Evolutionary conservation across 352 stramenopile genomes (phyloP).

Genomic region (Globisporangium abappressorium): DNA sequence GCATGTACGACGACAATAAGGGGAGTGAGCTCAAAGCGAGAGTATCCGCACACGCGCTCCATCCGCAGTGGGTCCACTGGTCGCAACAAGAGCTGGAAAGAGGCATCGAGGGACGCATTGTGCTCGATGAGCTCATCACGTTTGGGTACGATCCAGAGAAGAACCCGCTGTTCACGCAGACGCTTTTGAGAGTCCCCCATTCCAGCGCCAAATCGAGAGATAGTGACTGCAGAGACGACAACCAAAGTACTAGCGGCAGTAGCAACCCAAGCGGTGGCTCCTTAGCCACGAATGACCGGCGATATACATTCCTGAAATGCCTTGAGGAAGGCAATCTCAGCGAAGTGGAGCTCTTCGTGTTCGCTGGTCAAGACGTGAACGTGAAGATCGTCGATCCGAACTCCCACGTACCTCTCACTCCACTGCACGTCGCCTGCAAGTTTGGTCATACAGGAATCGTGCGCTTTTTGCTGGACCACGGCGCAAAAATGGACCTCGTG

Average conservation of each 20-base stretch:
- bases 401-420: constrained; percentile 35
- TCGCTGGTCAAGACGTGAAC: constrained; percentile 61
- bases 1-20: constrained; percentile 34
- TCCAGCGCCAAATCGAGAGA: constrained; percentile 4
- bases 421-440: constrained; percentile 58
- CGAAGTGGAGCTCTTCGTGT: constrained; percentile 66
- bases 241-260: not conserved
- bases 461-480: constrained; percentile 44
- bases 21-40: constrained; percentile 8
- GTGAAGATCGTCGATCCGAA: constrained; percentile 28
- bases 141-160: constrained; percentile 51
- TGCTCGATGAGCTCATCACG: constrained; percentile 47
- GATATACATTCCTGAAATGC: constrained; percentile 49
- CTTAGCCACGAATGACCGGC: constrained; percentile 8
- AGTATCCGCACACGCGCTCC: constrained; percentile 25
- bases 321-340: constrained; percentile 39
- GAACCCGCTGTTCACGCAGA: constrained; percentile 55
- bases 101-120: constrained; percentile 56
- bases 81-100: constrained; percentile 53
- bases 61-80: constrained; percentile 68
- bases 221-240: constrained; percentile 20
- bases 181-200: constrained; percentile 21
- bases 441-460: constrained; percentile 38
- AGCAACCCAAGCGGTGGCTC: not conserved
- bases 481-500: constrained; percentile 37